Percentiles rank a stretch among this genome's conserved stretches.
phyloP scores from a whole-genome alignment of 2,329 filamentous ascomycete species.

The Apiospora aurea region DNA sequence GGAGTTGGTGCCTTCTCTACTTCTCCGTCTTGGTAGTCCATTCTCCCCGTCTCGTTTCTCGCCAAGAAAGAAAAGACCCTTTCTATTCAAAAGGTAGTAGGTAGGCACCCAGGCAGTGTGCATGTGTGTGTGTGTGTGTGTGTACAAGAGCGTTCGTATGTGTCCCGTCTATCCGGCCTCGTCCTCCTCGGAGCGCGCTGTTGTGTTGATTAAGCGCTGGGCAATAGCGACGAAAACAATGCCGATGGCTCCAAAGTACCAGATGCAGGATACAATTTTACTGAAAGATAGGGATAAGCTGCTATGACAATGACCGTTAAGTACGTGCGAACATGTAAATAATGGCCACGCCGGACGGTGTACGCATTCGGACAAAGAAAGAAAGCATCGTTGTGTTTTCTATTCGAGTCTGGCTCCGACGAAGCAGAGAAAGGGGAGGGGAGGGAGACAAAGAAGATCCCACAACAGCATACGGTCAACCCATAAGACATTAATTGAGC shows the following conservation, averaged over 20 bases:
- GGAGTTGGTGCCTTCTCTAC: neutral
- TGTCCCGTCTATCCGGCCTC: neutral
- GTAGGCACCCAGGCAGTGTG: no score
- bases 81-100: no score
- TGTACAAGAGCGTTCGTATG: no score
- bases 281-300: neutral
- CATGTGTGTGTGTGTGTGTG: no score
- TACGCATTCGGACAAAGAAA: constrained; percentile 16
- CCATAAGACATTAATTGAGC: neutral
- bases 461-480: neutral
- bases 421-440: neutral
- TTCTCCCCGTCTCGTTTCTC: no score
- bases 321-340: neutral
- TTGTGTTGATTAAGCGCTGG: no score
- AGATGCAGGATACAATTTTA: neutral
- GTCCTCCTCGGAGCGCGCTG: neutral
- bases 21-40: neutral
- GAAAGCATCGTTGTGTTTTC: neutral
- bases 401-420: neutral
- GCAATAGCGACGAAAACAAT: neutral
- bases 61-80: no score
- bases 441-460: neutral
- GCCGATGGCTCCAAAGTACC: no score
- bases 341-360: neutral
- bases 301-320: neutral